phyloP scores from a whole-genome alignment of 2,329 filamentous ascomycete species.

The Alternaria consortialis region DNA sequence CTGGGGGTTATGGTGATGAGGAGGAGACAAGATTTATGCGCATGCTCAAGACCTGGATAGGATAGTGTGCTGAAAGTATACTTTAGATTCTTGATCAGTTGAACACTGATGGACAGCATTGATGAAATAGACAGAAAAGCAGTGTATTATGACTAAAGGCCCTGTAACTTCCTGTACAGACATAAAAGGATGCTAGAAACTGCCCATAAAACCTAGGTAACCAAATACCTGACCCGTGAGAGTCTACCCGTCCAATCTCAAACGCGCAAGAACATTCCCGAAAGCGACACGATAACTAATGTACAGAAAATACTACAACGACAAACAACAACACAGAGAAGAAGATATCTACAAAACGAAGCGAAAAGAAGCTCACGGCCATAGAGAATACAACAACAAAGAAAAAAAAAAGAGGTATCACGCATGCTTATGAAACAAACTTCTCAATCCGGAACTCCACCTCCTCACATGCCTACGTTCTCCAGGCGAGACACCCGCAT shows the following conservation, averaged over 20 bases:
- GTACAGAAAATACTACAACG: neutral
- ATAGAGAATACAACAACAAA: neutral
- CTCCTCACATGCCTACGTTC: constrained; percentile 24
- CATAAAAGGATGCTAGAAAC: neutral
- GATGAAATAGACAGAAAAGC: neutral
- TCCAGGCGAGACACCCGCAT: neutral
- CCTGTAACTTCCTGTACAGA: neutral
- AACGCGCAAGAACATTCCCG: neutral
- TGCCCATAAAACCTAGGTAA: neutral
- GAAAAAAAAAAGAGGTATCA: neutral
- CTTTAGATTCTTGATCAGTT: too few species aligned
- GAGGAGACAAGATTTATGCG: too few species aligned
- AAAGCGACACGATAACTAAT: neutral
- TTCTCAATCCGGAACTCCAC: constrained; percentile 35
- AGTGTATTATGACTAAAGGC: neutral
- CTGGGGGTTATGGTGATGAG: too few species aligned
- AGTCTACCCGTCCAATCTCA: neutral
- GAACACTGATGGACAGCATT: neutral
- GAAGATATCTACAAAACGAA: neutral
- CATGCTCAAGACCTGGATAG: too few species aligned
- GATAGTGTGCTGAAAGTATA: too few species aligned
- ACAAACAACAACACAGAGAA: neutral
- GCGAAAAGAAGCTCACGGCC: neutral
- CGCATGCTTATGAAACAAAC: constrained; percentile 24
- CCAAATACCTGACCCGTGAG: neutral